phyloP scores from a whole-genome alignment of 345 rosid genomes.

The Laguncularia racemosa region DNA sequence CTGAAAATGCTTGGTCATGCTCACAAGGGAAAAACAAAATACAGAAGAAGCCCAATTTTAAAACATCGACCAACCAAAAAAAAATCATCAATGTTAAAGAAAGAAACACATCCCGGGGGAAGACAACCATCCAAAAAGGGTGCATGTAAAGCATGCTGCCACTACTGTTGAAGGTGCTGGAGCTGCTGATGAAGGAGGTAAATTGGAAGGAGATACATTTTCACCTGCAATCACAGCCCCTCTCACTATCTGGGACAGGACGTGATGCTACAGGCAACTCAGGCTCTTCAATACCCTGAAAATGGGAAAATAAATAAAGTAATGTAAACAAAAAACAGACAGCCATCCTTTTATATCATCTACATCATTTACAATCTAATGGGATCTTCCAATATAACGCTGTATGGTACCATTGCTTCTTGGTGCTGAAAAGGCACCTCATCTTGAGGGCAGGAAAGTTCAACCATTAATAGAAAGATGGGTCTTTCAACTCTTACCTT shows the following conservation, averaged over 20 bases:
- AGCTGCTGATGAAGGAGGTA: slow-evolving; percentile 42
- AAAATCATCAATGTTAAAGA: neutral
- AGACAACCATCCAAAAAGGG: slow-evolving; percentile 75
- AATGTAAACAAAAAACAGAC: neutral
- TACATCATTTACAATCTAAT: too few relatives aligned
- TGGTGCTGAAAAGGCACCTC: too few relatives aligned
- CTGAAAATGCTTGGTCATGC: slow-evolving; percentile 31
- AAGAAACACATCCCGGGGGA: neutral
- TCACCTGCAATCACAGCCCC: slow-evolving; percentile 33
- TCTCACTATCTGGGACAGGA: slow-evolving; percentile 49
- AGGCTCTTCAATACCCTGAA: slow-evolving; percentile 65
- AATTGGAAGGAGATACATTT: slow-evolving; percentile 37
- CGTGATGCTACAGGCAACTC: slow-evolving; percentile 40
- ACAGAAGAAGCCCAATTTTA: neutral
- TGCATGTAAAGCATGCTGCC: slow-evolving; percentile 79
- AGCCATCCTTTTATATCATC: neutral
- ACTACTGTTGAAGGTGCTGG: slow-evolving; percentile 51
- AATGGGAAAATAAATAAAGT: slow-evolving; percentile 8
- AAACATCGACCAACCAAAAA: neutral
- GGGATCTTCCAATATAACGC: too few relatives aligned
- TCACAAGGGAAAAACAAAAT: neutral
- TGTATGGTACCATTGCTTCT: too few relatives aligned
- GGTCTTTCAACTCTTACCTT: slow-evolving; percentile 34
- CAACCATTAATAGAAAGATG: too few relatives aligned
- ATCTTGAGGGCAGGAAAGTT: too few relatives aligned